Conservation (phyloP, 2,329 filamentous ascomycete genomes). For the Fusarium floridanum region DNA sequence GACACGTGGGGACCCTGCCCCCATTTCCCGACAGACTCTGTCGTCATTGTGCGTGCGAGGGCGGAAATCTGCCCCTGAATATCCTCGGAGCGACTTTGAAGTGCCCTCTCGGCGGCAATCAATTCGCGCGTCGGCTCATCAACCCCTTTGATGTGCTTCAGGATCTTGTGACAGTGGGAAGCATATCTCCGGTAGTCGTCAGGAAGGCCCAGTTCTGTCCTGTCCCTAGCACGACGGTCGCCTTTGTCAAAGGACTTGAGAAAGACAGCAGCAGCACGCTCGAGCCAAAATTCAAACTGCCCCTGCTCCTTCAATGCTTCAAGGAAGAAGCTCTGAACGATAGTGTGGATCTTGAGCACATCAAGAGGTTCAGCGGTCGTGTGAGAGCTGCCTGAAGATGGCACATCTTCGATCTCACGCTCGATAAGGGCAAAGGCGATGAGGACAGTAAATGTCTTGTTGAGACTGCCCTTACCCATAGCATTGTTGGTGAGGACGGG, state of each 20-base stretch:
- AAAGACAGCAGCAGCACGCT: conserved; percentile 41
- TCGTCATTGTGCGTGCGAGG: conserved; percentile 33
- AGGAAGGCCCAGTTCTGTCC: conserved; percentile 36
- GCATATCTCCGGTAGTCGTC: conserved; percentile 43
- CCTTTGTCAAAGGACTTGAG: conserved; percentile 41
- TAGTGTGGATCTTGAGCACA: conserved; percentile 40
- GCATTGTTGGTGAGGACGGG: conserved; percentile 37
- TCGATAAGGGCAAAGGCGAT: conserved; percentile 44
- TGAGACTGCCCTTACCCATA: conserved; percentile 40
- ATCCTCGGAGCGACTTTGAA: conserved; percentile 31
- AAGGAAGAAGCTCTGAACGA: conserved; percentile 43
- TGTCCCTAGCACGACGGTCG: conserved; percentile 25
- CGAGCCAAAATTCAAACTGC: conserved; percentile 41
- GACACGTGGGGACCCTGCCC: conserved; percentile 40
- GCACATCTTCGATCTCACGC: conserved; percentile 41
- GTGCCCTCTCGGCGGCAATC: conserved; percentile 15
- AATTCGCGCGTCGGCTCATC: conserved; percentile 34
- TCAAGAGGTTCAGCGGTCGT: conserved; percentile 37
- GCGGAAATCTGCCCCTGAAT: conserved; percentile 35
- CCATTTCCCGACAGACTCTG: conserved; percentile 19
- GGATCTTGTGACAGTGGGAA: conserved; percentile 36
- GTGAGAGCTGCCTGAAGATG: conserved; percentile 28
- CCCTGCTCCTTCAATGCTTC: conserved; percentile 35
- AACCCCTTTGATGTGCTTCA: conserved; percentile 36
- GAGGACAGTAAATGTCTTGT: conserved; percentile 43